These are phyloP conservation scores for Priceomyces carsonii DNA, from an alignment of 805 yeast genomes.

Conservation along the genomic window DNA sequence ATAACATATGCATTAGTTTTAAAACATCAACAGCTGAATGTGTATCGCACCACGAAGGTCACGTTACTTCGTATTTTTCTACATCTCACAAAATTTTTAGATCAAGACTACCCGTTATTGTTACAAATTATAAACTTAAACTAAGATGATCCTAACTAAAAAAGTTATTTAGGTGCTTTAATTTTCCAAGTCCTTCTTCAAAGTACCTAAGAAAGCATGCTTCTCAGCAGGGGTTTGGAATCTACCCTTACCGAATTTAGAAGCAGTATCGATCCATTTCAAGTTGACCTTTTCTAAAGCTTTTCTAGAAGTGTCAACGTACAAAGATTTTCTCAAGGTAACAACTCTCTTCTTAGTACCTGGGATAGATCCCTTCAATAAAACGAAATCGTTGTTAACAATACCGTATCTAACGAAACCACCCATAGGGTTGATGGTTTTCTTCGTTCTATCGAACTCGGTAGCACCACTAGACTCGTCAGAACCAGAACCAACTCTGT, in stretches of 20 bases:
- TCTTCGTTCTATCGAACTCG: conserved; percentile 98
- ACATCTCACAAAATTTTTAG: no score
- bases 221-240: conserved; percentile 99
- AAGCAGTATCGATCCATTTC: conserved; percentile 99
- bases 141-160: conserved; percentile 2
- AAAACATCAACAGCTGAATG: no score
- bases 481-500: conserved; percentile 97
- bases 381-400: conserved; percentile 95
- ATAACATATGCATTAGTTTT: neutral
- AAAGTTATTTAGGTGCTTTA: conserved; percentile 19
- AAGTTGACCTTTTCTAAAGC: conserved; percentile 95
- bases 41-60: no score
- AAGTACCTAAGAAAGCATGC: conserved; percentile 99
- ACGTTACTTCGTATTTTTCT: no score
- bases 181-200: conserved; percentile 90
- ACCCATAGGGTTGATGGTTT: conserved; percentile 99
- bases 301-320: conserved; percentile 96
- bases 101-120: no score
- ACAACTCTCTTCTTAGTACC: conserved; percentile 99
- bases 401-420: conserved; percentile 99
- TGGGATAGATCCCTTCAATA: conserved; percentile 98
- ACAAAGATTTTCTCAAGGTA: conserved; percentile 97
- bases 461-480: conserved; percentile 96
- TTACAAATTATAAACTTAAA: neutral
- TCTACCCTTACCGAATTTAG: conserved; percentile 99